Base-by-base conservation (phyloP, 2,329 filamentous ascomycete genomes). In the Beauveria sp. region DNA sequence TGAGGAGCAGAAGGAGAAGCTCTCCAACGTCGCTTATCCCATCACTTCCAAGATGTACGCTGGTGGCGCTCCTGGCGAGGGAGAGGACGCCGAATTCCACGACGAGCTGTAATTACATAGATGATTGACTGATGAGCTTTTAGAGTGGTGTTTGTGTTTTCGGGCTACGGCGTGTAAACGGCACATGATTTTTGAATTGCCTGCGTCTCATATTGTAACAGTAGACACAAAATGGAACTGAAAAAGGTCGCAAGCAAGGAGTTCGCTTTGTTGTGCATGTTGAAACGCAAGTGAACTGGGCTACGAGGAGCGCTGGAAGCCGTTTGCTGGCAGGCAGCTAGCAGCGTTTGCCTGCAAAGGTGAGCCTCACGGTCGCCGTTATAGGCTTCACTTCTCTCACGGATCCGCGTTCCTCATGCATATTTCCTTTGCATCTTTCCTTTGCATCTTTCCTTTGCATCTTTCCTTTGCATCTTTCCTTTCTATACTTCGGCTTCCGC, bases 1-100 rank as follows among this genome's bases (percentile, higher is more conserved):
- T 71, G 93, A 97, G 79, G 95, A 99, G 86, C 93, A 98, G 84
- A 96, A 96, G 84, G 93, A 99, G 89, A 97, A 97, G 86, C 86
- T 99, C 69, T 96, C 90, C 71, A 89, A 90, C 77, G 90, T 97
- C 67, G 95, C 95, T 60, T 97, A 98, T 82, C 95, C 95, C 69
- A 99, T 99, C 80, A 99, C 95, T 71, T 96, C 91, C 82, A 99
- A 99, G 87, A 85, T 97, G 72, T 97, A 97, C 83, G 86, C 85
- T 69, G 76, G 74, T 59, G 88, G 83, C 68, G 86, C 83, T 66
- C 84, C 82, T 68, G 84, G 81, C 63, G 83, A 79, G 65, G 88
- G 87, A 64, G 89, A 91, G 67, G 89, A 92, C 68, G 89, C 87
- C 76, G 84, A 86, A 65, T 74, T 77, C 67, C 90, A 93, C 77